A percentile compares a stretch with the other conserved stretches of the same genome.
These are phyloP conservation scores for Dalbergia cochinchinensis DNA, from an alignment of 306 rosid genomes.

Conservation along the genomic window DNA sequence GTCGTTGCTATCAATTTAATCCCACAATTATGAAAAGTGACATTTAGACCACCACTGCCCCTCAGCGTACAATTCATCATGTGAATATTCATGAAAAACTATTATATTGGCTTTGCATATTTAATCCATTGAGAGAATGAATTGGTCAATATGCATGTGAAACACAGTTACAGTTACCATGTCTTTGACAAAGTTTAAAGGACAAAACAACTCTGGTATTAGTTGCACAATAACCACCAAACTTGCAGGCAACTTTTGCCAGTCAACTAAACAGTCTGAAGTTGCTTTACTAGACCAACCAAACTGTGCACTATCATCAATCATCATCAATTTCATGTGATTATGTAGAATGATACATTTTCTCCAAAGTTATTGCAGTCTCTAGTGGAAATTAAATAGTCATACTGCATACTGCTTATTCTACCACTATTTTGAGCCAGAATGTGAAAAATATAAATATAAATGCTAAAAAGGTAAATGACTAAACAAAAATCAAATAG, in stretches of 20 bases:
- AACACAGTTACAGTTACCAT: not conserved
- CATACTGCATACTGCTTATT: not conserved
- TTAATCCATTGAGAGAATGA: not conserved
- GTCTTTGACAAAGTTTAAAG: not conserved
- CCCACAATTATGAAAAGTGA: too few species aligned
- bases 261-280: not conserved
- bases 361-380: not conserved
- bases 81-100: constrained; percentile 2
- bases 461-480: not conserved
- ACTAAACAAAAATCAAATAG: not conserved
- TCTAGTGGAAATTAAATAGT: not conserved
- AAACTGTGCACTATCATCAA: not conserved
- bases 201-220: not conserved
- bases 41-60: not conserved
- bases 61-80: not conserved
- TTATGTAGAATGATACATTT: not conserved
- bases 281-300: not conserved
- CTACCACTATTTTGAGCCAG: not conserved
- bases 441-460: not conserved
- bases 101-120: not conserved
- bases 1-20: too few species aligned
- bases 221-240: not conserved
- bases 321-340: constrained; percentile 19
- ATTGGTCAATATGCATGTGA: not conserved
- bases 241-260: not conserved